Percentiles rank a stretch among this genome's conserved stretches.
Evolutionary conservation across 2,329 filamentous ascomycete genomes (phyloP).

Genomic region (Curvularia sp.): DNA sequence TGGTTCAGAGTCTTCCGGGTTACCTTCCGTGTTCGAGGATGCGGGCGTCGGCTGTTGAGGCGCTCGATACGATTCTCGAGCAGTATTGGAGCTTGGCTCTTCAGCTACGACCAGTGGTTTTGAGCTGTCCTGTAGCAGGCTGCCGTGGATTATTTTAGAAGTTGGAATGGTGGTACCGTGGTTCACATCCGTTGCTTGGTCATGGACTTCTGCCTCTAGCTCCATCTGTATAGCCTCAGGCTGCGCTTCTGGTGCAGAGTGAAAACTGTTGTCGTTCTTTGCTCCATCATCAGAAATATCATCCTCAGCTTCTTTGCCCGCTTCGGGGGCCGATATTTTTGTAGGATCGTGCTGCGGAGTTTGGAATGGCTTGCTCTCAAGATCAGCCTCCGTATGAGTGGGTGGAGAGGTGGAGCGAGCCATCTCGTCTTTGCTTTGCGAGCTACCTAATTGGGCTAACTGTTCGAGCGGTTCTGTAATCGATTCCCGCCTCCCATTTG

Average conservation of each 20-base stretch:
- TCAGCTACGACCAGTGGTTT: background rate
- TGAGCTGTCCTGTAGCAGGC: background rate
- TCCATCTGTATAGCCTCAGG: conserved; percentile 18
- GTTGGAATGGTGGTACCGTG: conserved; percentile 4
- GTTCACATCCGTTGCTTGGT: conserved; percentile 9
- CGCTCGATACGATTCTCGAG: background rate
- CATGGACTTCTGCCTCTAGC: background rate
- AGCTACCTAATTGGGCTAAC: background rate
- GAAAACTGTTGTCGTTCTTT: conserved; percentile 35
- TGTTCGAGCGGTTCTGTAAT: background rate
- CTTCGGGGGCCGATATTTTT: background rate
- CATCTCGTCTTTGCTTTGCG: background rate
- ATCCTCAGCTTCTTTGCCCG: conserved; percentile 7
- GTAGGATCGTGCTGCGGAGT: background rate
- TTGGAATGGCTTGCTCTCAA: background rate
- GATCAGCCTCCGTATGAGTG: background rate
- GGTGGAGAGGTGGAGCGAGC: background rate
- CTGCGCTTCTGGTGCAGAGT: conserved; percentile 33
- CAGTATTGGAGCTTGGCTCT: background rate
- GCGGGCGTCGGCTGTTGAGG: background rate
- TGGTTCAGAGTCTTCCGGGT: background rate
- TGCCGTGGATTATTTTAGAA: background rate
- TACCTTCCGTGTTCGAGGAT: background rate
- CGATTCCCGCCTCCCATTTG: background rate
- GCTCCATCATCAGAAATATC: conserved; percentile 33